Evolutionary conservation across 2,329 filamentous ascomycete species (phyloP), one percentile per base, ranked within the genome.

Genomic region (Aspergillus costaricaensis): DNA sequence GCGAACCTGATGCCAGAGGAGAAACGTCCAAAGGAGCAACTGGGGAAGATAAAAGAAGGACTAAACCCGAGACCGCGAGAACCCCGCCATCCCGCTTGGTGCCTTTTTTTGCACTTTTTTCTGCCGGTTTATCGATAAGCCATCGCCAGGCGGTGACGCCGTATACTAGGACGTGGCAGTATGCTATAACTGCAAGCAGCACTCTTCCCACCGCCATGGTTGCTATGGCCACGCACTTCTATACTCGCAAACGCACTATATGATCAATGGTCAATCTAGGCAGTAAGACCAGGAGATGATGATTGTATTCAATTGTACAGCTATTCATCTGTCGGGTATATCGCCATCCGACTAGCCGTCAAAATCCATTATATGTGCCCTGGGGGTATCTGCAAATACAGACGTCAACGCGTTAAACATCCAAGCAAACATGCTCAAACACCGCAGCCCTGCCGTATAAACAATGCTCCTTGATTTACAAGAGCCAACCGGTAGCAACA

Each of bases 351-450:
- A 53, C 38, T 57, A 61, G 53, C 53, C 53, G 53, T 65, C 53
- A 36, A 49, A 62, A 61, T 60, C 61, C 59, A 63, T 60, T 64
- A 66, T 62, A 65, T 64, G 60, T 68, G 61, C 61, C 62, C 44
- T 59, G 52, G 66, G 66, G 66, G 65, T 68, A 67, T 67, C 62
- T 65, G 64, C 58, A 64, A 64, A 62, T 65, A 68, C 64, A 61
- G 64, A 66, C 61, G 60, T 65, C 19, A 58, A 60, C 60, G 53
- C 57, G 50, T 63, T 57, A 55, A 55, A 63, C 54, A 60, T 54
- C 43, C 39, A 47, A 62, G 47, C 23, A 57, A 41, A 39, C n/a
- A 58, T 55, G 53, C 53, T 32, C 39, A 55, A 49, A 58, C 23
- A 58, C 50, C 55, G 32, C 21, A 52, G 55, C 55, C 52, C 48